Base-by-base conservation (phyloP, 768 basidiomycete genomes). In the Dendrothele bispora region DNA sequence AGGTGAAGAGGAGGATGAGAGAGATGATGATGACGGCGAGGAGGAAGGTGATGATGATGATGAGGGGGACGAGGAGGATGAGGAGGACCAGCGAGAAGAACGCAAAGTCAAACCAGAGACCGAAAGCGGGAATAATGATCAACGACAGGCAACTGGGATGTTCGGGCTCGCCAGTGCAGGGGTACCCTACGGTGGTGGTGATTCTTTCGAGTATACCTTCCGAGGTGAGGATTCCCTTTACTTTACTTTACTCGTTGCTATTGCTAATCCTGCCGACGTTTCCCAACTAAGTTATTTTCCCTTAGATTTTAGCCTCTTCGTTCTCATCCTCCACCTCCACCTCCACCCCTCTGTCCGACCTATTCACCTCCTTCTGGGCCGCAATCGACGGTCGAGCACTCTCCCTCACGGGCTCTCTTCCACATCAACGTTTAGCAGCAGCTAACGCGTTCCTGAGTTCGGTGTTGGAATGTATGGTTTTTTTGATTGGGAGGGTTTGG, bases 301-400 rank as follows among this genome's bases (percentile, higher is more conserved):
- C 30, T 32, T 26, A 43, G 17, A 25, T 24, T 24, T 46, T 7
- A 7, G 21, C 11, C 40, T 72, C 64, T 67, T 67, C 28, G 56
- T 70, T 26, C 61, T 61, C 12, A 63, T 61, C 4, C 49, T 57
- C 8, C 49, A 49, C 20, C 20, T 15, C 20, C 34, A 15, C 53
- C 14, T 30, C 43, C 48, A 59, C 61, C 35, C 67, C 61, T 42
- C 60, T 86, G 3, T 54, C 69, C 3, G 72, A 75, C 24, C 67
- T 95, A 35, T 88, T 92, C 60, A 66, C 72, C 1, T 80, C 90
- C 0, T 83, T 98, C 57, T 97, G 94, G 92, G 78, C 83, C 14
- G 92, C 90, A 0, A 63, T 91, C 1, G 83, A 88, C 43, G 79
- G 80, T 5, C 78, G 81, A 20, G 82, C 86, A 0, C 71, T 89